These are phyloP conservation scores for Xylariaceae sp. DNA, from an alignment of 2,329 filamentous ascomycete species.

Conservation along the genomic window DNA sequence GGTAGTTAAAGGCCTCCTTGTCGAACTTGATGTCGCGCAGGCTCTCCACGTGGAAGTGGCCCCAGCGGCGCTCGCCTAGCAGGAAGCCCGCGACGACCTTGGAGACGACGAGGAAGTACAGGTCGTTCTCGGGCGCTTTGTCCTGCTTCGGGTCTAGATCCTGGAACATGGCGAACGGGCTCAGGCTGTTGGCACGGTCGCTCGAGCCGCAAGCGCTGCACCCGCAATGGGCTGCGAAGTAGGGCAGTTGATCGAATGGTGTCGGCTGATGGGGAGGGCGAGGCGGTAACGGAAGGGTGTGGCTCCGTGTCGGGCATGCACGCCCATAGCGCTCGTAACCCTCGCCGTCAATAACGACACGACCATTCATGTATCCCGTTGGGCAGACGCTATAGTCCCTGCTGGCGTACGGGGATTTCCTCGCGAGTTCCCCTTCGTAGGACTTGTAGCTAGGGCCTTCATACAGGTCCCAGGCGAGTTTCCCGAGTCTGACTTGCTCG, in stretches of 20 bases:
- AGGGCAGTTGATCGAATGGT: conserved; percentile 38
- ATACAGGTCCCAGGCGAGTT: conserved; percentile 45
- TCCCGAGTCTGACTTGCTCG: conserved; percentile 41
- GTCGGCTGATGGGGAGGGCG: conserved; percentile 15
- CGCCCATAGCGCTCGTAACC: conserved; percentile 34
- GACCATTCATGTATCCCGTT: conserved; percentile 35
- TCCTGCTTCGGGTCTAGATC: conserved; percentile 37
- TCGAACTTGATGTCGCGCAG: conserved; percentile 42
- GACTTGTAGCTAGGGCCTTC: conserved; percentile 45
- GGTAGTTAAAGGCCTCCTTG: conserved; percentile 47
- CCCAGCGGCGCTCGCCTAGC: conserved; percentile 44
- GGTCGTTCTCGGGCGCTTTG: conserved; percentile 37
- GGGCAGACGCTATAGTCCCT: conserved; percentile 26
- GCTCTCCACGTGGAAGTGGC: conserved; percentile 38
- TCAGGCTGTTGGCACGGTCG: conserved; percentile 23
- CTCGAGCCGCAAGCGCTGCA: conserved; percentile 37
- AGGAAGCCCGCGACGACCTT: conserved; percentile 47
- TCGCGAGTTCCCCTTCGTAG: conserved; percentile 42
- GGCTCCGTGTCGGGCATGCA: background rate
- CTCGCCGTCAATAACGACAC: conserved; percentile 43
- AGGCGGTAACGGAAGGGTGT: background rate
- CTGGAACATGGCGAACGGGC: conserved; percentile 40
- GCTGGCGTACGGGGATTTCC: conserved; percentile 24
- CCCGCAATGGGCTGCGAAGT: conserved; percentile 40
- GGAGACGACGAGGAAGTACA: conserved; percentile 43